These are phyloP conservation scores for Lactuca sativa DNA, from an alignment of 129 eudicot species.

Conservation along the genomic window DNA sequence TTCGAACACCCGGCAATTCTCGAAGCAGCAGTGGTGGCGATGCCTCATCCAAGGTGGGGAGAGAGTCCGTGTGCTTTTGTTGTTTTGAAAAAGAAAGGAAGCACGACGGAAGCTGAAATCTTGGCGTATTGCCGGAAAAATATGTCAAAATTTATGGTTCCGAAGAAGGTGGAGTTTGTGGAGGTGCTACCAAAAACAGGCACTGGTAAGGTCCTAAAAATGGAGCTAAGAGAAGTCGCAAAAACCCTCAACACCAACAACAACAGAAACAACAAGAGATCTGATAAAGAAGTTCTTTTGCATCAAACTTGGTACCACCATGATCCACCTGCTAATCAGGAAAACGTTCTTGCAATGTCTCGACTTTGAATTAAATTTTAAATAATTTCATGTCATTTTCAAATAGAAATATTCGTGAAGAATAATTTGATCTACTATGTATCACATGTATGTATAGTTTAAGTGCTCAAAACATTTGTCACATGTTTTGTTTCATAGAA, in stretches of 20 bases:
- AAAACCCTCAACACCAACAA: constrained; percentile 20
- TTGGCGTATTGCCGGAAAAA: constrained; percentile 38
- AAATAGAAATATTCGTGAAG: neutral
- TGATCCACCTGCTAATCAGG: neutral
- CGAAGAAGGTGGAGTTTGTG: constrained; percentile 40
- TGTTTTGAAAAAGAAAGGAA: constrained; percentile 14
- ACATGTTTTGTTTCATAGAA: too few relatives aligned
- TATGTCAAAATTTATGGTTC: constrained; percentile 48
- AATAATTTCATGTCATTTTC: neutral
- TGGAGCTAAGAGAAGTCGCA: constrained; percentile 40
- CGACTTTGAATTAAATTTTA: constrained; percentile 28
- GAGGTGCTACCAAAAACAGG: constrained; percentile 47
- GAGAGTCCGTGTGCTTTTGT: constrained; percentile 62
- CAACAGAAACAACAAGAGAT: constrained; percentile 14
- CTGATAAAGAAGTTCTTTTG: constrained; percentile 19
- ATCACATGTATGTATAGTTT: too few relatives aligned
- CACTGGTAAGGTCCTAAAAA: constrained; percentile 42
- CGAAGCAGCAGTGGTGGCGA: constrained; percentile 63
- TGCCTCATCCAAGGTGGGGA: constrained; percentile 58
- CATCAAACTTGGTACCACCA: constrained; percentile 26
- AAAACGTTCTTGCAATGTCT: constrained; percentile 40
- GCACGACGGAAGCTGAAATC: constrained; percentile 32
- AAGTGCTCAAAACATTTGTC: too few relatives aligned
- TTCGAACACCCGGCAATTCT: constrained; percentile 40
- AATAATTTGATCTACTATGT: too few relatives aligned